Base-by-base conservation (phyloP, 1,139 yeast genomes). In the Casaregolazyma lundiana region DNA sequence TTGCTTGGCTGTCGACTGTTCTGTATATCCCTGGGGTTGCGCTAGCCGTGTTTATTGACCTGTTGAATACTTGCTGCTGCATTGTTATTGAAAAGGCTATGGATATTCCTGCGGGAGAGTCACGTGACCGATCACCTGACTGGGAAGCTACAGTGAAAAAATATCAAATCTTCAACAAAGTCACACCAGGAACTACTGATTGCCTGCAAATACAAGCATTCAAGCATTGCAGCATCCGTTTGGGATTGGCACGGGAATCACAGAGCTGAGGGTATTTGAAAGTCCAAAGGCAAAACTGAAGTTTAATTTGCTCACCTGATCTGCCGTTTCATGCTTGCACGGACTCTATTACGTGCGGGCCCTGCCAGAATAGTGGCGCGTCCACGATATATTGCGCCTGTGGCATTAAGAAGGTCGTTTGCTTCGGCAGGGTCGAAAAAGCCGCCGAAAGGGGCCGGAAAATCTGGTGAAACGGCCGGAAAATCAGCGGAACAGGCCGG, bases 241-340 rank as follows among this genome's bases (percentile, higher is more conserved):
- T n/a, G n/a, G n/a, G n/a, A n/a, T n/a, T n/a, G n/a, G n/a, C n/a
- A n/a, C n/a, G n/a, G n/a, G n/a, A n/a, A n/a, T n/a, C n/a, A n/a
- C n/a, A n/a, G n/a, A n/a, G n/a, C n/a, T n/a, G n/a, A n/a, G n/a
- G n/a, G n/a, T n/a, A n/a, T n/a, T n/a, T n/a, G n/a, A n/a, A n/a
- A n/a, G n/a, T n/a, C n/a, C n/a, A n/a, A n/a, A n/a, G n/a, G n/a
- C n/a, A n/a, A n/a, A n/a, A n/a, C n/a, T n/a, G n/a, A n/a, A n/a
- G n/a, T n/a, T n/a, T n/a, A n/a, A n/a, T n/a, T n/a, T n/a, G n/a
- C n/a, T n/a, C n/a, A n/a, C n/a, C n/a, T n/a, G n/a, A n/a, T n/a
- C n/a, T n/a, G n/a, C n/a, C n/a, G n/a, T n/a, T n/a, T n/a, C 32
- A 26, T 26, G 32, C 32, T 26, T 26, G 32, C 32, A 7, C 32